phyloP scores from a whole-genome alignment of 2,329 filamentous ascomycete genomes.

The Talaromyces sp. region DNA sequence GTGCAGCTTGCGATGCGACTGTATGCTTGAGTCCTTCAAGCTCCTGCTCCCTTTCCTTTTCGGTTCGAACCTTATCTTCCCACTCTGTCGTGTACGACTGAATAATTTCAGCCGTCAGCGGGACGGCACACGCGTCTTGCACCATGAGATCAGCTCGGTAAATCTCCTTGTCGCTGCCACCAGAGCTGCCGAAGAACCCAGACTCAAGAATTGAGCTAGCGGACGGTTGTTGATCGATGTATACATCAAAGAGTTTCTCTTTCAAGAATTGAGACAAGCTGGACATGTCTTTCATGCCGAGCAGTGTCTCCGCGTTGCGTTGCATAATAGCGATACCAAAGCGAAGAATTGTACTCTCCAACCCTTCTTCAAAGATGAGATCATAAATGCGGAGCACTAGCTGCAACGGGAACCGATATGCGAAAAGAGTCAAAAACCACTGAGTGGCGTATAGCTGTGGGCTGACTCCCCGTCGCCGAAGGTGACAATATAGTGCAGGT shows the following conservation, averaged over 20 bases:
- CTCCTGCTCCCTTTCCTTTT: conserved; percentile 79
- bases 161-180: conserved; percentile 85
- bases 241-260: conserved; percentile 91
- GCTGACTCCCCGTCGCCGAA: conserved; percentile 80
- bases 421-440: conserved; percentile 98
- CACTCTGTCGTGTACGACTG: conserved; percentile 79
- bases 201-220: conserved; percentile 92
- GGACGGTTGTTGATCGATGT: conserved; percentile 90
- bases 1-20: conserved; percentile 65
- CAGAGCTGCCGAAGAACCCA: conserved; percentile 93
- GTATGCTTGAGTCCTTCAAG: conserved; percentile 66
- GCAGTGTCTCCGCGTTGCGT: conserved; percentile 74
- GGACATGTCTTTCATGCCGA: conserved; percentile 87
- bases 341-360: conserved; percentile 82
- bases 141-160: conserved; percentile 93
- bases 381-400: conserved; percentile 96
- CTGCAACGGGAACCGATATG: conserved; percentile 94
- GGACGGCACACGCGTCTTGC: conserved; percentile 83
- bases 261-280: conserved; percentile 86
- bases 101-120: conserved; percentile 77
- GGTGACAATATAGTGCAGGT: conserved; percentile 89
- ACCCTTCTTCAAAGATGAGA: conserved; percentile 84
- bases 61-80: conserved; percentile 81
- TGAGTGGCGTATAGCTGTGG: conserved; percentile 95
- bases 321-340: conserved; percentile 96